These are phyloP conservation scores for Mucor irregularis DNA, from an alignment of 371 early-diverging fungal species.

Conservation along the genomic window DNA sequence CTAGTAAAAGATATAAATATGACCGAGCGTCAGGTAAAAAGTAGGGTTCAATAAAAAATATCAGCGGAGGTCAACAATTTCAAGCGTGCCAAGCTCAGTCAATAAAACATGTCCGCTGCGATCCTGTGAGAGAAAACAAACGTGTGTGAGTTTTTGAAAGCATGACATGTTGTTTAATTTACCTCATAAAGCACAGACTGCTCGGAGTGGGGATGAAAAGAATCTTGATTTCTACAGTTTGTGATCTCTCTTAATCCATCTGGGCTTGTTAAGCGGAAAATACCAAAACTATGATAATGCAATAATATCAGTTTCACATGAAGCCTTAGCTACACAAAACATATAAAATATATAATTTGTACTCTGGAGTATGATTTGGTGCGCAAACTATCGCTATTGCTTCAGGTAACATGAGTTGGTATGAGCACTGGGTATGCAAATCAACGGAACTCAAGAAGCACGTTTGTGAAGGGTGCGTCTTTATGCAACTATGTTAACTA, in stretches of 20 bases:
- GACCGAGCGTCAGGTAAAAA: too few species aligned
- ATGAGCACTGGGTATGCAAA: conserved; percentile 89
- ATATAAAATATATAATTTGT: conserved; percentile 8
- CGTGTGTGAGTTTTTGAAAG: too few species aligned
- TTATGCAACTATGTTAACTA: not conserved
- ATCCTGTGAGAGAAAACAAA: not conserved
- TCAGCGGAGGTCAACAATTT: conserved; percentile 6
- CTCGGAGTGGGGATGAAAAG: conserved; percentile 8
- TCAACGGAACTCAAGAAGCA: conserved; percentile 92
- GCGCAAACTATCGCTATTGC: conserved; percentile 93
- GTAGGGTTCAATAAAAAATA: not conserved
- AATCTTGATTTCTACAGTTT: not conserved
- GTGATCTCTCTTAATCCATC: conserved; percentile 6
- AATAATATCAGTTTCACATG: conserved; percentile 1
- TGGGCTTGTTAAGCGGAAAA: conserved; percentile 9
- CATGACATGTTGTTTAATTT: not conserved
- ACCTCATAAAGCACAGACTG: not conserved
- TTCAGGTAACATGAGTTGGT: conserved; percentile 90
- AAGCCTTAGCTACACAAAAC: not conserved
- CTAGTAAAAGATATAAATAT: too few species aligned
- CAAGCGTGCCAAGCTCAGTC: not conserved
- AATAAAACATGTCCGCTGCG: not conserved
- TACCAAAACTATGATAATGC: conserved; percentile 3
- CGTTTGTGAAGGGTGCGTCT: conserved; percentile 90
- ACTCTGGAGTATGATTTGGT: conserved; percentile 72